Percentiles rank a stretch among this genome's conserved stretches.
Conservation (phyloP, 768 basidiomycete species). For the Rhizopogon vesiculosus region DNA sequence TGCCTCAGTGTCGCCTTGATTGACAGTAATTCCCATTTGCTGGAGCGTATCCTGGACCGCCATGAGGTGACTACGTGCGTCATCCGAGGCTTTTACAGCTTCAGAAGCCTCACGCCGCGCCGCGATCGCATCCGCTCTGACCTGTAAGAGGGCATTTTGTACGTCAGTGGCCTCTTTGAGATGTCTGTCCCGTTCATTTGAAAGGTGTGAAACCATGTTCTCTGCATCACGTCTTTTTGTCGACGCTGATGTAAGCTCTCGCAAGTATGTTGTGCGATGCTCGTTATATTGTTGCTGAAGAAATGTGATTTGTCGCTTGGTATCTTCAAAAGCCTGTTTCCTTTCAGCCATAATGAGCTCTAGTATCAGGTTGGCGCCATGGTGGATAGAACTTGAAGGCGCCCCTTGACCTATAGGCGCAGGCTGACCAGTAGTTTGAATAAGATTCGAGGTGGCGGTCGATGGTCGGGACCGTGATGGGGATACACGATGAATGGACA, state of each 20-base stretch:
- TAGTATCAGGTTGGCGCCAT: slow-evolving; percentile 1
- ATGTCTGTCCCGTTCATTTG: neutral
- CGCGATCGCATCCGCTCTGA: neutral
- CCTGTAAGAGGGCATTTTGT: neutral
- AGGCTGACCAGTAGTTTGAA: neutral
- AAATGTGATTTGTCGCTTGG: neutral
- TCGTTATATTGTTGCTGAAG: neutral
- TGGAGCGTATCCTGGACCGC: neutral
- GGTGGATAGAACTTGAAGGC: neutral
- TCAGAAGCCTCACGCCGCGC: neutral
- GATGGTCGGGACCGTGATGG: neutral
- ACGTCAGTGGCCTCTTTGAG: neutral
- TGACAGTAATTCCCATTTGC: neutral
- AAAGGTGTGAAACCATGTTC: neutral
- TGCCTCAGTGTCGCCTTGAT: neutral
- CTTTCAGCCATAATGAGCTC: slow-evolving; percentile 1
- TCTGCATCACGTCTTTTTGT: neutral
- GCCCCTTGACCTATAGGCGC: neutral
- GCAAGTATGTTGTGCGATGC: neutral
- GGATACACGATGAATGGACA: neutral
- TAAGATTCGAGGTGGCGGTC: neutral
- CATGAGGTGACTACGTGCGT: neutral
- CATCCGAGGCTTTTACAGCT: neutral
- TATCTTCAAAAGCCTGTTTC: neutral
- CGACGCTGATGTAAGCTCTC: neutral